These are phyloP conservation scores for Piper longum DNA, from an alignment of 164 flowering plant species.

Conservation along the genomic window DNA sequence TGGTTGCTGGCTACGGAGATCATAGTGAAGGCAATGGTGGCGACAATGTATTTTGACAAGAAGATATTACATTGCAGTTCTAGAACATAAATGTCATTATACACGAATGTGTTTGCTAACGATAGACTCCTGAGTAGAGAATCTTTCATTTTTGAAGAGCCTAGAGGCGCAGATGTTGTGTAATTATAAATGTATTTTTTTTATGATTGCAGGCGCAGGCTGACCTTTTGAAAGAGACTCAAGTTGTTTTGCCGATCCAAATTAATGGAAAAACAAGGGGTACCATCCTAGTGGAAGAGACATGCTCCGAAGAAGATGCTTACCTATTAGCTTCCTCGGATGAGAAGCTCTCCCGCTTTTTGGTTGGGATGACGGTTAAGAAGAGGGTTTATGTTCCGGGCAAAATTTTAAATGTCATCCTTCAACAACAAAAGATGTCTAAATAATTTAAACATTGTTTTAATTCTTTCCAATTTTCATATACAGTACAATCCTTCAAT, in stretches of 20 bases:
- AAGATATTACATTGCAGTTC: too few relatives aligned
- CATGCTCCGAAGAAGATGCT: constrained; percentile 71
- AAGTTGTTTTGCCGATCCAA: constrained; percentile 72
- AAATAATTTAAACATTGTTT: neutral
- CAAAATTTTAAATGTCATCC: constrained; percentile 70
- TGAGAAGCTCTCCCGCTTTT: constrained; percentile 55
- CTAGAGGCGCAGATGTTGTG: neutral
- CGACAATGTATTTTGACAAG: too few relatives aligned
- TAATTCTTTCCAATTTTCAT: too few relatives aligned
- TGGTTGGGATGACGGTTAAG: constrained; percentile 50
- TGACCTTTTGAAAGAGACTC: constrained; percentile 55
- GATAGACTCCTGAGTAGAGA: too few relatives aligned
- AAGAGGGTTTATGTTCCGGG: constrained; percentile 83
- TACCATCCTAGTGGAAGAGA: constrained; percentile 64
- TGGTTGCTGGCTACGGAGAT: too few relatives aligned
- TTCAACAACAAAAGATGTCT: constrained; percentile 36
- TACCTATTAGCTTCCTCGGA: constrained; percentile 53
- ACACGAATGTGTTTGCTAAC: too few relatives aligned
- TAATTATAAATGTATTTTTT: neutral
- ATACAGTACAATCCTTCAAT: too few relatives aligned
- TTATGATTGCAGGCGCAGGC: constrained; percentile 50
- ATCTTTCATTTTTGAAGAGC: too few relatives aligned
- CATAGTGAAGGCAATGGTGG: too few relatives aligned
- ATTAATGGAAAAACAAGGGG: constrained; percentile 96
- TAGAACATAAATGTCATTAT: too few relatives aligned